phyloP scores from a whole-genome alignment of 805 yeast species.

The Myxozyma lipomycoides region DNA sequence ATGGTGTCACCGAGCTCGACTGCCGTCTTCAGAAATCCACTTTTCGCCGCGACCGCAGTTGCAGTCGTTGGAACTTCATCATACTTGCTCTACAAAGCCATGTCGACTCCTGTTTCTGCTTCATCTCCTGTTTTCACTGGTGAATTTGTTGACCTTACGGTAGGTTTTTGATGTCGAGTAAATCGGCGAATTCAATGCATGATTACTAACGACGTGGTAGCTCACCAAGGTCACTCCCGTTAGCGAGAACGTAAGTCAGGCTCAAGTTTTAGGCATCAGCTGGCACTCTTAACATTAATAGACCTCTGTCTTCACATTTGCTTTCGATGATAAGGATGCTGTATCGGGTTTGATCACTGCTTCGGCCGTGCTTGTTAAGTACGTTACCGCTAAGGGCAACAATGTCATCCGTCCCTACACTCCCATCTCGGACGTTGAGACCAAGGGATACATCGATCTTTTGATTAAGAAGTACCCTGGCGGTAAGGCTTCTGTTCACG shows the following conservation, averaged over 20 bases:
- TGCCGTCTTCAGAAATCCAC: background rate
- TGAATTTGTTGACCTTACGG: slow-evolving; percentile 25
- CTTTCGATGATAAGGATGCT: slow-evolving; percentile 26
- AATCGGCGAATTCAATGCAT: background rate
- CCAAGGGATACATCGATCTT: slow-evolving; percentile 71
- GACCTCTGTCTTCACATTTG: slow-evolving; percentile 27
- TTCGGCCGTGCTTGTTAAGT: slow-evolving; percentile 76
- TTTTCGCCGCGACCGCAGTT: slow-evolving; percentile 4
- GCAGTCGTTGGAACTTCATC: slow-evolving; percentile 24
- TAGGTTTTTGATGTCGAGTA: background rate
- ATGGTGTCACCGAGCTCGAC: slow-evolving; percentile 4
- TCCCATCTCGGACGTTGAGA: slow-evolving; percentile 68
- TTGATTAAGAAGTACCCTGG: slow-evolving; percentile 78
- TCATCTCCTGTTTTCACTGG: slow-evolving; percentile 19
- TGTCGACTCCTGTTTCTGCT: slow-evolving; percentile 23
- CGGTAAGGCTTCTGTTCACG: slow-evolving; percentile 79
- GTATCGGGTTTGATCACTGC: slow-evolving; percentile 46
- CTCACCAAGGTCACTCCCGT: slow-evolving; percentile 17
- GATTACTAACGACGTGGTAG: slow-evolving; percentile 1
- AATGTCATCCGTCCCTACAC: slow-evolving; percentile 81
- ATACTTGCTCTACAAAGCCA: slow-evolving; percentile 12
- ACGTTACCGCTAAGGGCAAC: slow-evolving; percentile 65
- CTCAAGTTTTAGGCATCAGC: too few species aligned
- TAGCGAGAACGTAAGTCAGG: slow-evolving; percentile 20
- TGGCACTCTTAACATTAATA: background rate